Evolutionary conservation across 73 alveolate species (phyloP).

Genomic region (Tetrahymena malaccensis): DNA sequence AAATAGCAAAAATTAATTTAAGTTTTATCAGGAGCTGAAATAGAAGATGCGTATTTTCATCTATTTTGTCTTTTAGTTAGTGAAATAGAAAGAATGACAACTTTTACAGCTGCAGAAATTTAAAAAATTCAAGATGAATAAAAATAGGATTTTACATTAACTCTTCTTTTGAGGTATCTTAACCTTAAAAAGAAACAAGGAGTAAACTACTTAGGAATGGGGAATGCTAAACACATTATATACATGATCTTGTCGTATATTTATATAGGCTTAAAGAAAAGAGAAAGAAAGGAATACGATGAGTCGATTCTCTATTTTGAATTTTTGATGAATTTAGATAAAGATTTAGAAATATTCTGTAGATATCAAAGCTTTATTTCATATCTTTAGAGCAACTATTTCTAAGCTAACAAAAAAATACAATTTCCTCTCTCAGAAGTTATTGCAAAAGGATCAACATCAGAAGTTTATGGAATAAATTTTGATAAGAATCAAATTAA

Average conservation of each 20-base stretch:
- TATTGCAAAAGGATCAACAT: neutral
- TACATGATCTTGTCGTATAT: neutral
- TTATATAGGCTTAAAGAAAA: neutral
- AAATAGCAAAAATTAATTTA: neutral
- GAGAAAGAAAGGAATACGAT: neutral
- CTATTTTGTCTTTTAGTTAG: neutral
- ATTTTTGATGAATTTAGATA: neutral
- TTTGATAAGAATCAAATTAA: neutral
- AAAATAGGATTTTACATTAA: neutral
- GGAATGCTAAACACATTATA: neutral
- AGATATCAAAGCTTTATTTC: neutral
- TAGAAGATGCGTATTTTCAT: neutral
- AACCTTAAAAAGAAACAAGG: neutral
- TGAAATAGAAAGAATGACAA: neutral
- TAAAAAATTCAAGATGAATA: neutral
- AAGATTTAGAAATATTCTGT: neutral
- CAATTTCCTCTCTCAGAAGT: neutral
- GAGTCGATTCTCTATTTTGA: neutral
- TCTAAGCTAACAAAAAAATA: neutral
- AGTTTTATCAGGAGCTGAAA: neutral
- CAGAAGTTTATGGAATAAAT: neutral
- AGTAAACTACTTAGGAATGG: neutral
- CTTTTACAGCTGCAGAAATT: neutral
- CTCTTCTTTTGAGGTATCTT: neutral
- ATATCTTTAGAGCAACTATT: neutral